Evolutionary conservation across 345 rosid genomes (phyloP).

Genomic region (Salix suchowensis): DNA sequence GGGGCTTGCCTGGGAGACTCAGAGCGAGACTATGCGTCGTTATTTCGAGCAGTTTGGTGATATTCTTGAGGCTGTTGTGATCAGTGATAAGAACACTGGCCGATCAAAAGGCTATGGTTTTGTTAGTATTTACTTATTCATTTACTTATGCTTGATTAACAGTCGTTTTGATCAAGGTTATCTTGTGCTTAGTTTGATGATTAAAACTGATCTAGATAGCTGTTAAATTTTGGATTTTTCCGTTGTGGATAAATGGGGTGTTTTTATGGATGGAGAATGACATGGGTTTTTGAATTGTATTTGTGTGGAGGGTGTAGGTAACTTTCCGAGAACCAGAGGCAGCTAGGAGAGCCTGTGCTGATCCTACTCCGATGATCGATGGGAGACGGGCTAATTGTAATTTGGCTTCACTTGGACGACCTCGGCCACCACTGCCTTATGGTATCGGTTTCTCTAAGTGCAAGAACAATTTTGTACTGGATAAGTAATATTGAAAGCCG

Average conservation of each 20-base stretch:
- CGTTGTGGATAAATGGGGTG: not conserved
- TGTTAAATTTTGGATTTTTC: not conserved
- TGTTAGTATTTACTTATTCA: conserved; percentile 48
- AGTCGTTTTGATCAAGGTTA: not conserved
- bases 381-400: conserved; percentile 96
- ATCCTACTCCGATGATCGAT: conserved; percentile 81
- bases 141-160: not conserved
- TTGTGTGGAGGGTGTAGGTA: conserved; percentile 85
- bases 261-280: conserved; percentile 32
- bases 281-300: conserved; percentile 27
- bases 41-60: conserved; percentile 85
- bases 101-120: conserved; percentile 99
- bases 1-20: conserved; percentile 95
- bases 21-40: conserved; percentile 74
- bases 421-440: conserved; percentile 51
- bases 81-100: conserved; percentile 85
- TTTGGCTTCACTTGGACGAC: conserved; percentile 90
- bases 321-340: conserved; percentile 95
- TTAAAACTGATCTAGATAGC: not conserved
- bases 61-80: conserved; percentile 92
- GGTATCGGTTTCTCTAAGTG: conserved; percentile 37
- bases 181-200: not conserved
- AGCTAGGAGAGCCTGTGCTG: conserved; percentile 90
- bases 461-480: not conserved
- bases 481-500: not conserved